Base-by-base conservation (phyloP, 495 filamentous ascomycete species). In the Polyplosphaeria fusca region DNA sequence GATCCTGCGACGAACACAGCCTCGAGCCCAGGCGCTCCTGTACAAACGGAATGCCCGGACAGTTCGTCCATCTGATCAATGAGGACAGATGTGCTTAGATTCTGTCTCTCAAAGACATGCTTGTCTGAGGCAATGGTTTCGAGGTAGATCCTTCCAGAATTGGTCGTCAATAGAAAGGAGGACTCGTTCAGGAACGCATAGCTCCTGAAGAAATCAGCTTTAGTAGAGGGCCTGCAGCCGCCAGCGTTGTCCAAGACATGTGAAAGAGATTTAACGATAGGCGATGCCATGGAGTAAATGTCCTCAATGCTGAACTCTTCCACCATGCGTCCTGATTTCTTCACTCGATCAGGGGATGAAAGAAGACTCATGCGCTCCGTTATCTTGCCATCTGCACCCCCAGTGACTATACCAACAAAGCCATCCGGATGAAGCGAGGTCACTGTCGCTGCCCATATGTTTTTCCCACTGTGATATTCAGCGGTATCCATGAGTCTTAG, bases 371-470 rank as follows among this genome's bases (percentile, higher is more conserved):
- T n/a, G n/a, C n/a, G n/a, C n/a, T n/a, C n/a, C n/a, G n/a, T n/a
- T n/a, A n/a, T 67, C 12, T 63, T 63, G 24, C 91, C 87, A 74
- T 98, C 93, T 18, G 86, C 83, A n/a, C 89, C 93, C 1, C 92
- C 93, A 37, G 87, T 92, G n/a, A 83, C 82, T n/a, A n/a, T n/a
- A n/a, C n/a, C n/a, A n/a, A n/a, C n/a, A n/a, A n/a, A n/a, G n/a
- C n/a, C n/a, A n/a, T n/a, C n/a, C n/a, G n/a, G n/a, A n/a, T n/a
- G n/a, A n/a, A n/a, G n/a, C n/a, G n/a, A n/a, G n/a, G n/a, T n/a
- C n/a, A n/a, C n/a, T n/a, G n/a, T n/a, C n/a, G 81, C 70, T 1
- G 89, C 85, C 90, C 91, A 96, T n/a, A 96, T 83, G 65, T 96
- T 88, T 68, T 96, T 97, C 25, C 93, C 92, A 25, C 71, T 75